Base-by-base conservation (phyloP, 1,284 basidiomycete genomes). In the Xerocomus minutiporus region DNA sequence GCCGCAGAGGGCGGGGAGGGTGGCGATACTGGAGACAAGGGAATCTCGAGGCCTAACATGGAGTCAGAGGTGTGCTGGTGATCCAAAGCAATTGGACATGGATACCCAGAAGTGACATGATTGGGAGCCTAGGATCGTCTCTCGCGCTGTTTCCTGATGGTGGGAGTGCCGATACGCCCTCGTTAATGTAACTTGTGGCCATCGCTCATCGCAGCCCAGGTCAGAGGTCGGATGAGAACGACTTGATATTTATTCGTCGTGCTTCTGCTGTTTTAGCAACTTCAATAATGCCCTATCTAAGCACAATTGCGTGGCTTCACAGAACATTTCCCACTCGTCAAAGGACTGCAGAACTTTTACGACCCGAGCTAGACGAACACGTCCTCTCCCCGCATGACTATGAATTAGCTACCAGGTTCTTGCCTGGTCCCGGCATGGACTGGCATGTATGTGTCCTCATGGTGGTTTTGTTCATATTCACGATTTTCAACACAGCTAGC, bases 331-430 rank as follows among this genome's bases (percentile, higher is more conserved):
- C 55, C 46, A 69, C 69, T 31, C 69, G 62, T 49, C 60, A 64
- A 48, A 62, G 59, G 25, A 62, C 74, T 1, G 65, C 71, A 52
- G 65, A 70, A 29, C 79, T 86, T 50, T 73, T 87, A 36, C 69
- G 72, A 8, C 83, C 83, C 42, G 80, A 86, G 59, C 73, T 79
- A 42, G 80, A 86, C 39, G 69, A 73, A 28, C 81, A 79, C 17
- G 72, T 74, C 52, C 69, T 88, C 50, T 74, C 79, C 8, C 62
- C 60, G 26, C 74, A 75, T 46, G 85, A 87, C 71, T 86, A 77
- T 63, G 71, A 80, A 3, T 65, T 75, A 13, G 78, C 82, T 17
- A 60, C 72, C 53, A 59, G 63, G 34, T 83, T 84, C 67, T 66
- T 83, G 20, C 76, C 81, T 38, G 75, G 74, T 39, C 61, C 63